phyloP scores from a whole-genome alignment of 164 flowering plant species.

The Vitis rotundifolia region DNA sequence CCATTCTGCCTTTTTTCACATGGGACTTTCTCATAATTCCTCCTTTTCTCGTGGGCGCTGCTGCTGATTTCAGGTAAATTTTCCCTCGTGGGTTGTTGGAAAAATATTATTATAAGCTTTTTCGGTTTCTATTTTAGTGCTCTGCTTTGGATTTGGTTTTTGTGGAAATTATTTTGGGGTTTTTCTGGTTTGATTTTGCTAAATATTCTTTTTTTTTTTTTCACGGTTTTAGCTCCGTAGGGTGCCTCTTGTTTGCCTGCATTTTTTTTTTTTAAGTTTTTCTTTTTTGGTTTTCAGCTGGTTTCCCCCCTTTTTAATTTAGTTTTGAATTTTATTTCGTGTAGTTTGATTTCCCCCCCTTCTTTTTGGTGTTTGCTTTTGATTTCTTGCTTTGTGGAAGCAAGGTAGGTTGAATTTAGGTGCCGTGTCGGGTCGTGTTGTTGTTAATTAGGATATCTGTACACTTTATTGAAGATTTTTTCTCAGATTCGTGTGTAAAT shows the following conservation, averaged over 20 bases:
- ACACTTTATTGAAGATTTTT: background rate
- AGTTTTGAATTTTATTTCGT: background rate
- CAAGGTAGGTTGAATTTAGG: too few species aligned
- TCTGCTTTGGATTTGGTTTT: background rate
- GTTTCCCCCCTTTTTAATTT: background rate
- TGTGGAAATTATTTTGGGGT: background rate
- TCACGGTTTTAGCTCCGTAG: background rate
- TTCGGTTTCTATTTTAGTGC: background rate
- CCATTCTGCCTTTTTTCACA: background rate
- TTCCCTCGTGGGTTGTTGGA: background rate
- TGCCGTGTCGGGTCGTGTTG: background rate
- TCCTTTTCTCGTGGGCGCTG: background rate
- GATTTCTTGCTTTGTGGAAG: background rate
- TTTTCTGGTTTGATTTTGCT: background rate
- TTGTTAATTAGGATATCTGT: background rate
- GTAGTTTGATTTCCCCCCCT: background rate
- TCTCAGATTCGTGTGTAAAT: background rate
- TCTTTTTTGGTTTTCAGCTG: background rate
- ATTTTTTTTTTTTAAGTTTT: background rate
- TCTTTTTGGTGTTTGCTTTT: background rate
- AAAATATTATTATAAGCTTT: background rate
- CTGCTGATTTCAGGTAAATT: slow-evolving; percentile 19
- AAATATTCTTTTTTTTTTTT: background rate
- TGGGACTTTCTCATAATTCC: slow-evolving; percentile 6
- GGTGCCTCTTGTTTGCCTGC: background rate